Base-by-base conservation (phyloP, 2,329 filamentous ascomycete species). In the Alternaria viburni region DNA sequence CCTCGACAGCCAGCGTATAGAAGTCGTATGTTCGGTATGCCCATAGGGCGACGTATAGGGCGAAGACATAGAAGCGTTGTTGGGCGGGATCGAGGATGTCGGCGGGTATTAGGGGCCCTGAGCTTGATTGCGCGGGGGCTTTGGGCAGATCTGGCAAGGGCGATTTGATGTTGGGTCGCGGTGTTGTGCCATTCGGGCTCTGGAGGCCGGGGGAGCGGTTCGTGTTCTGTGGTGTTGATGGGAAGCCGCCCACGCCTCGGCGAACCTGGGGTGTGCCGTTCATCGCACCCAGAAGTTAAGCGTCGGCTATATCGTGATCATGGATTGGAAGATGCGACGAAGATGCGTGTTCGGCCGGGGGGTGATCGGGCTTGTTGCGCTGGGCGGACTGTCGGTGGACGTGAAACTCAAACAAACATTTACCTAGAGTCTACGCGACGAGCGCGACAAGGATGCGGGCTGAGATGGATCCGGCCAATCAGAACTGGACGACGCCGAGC, bases 21-120 rank as follows among this genome's bases (percentile, higher is more conserved):
- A 92, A 97, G 82, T 99, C 93, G 80, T 93, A 97, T 32, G 96
- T 81, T 74, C 93, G 90, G 90, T 93, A 98, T 64, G 89, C 89
- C 80, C 92, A 86, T 23, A 99, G 82, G 30, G 87, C 84, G 45
- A 90, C 79, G 79, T 97, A 98, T 68, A 97, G 81, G n/a, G 89
- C 90, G 67, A 91, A 87, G 51, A 93, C 90, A 78, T 97, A 97
- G 73, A 97, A 87, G 59, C 96, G 89, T 82, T 99, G 96, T 56
- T 92, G 92, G 7, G 96, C 95, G 49, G 93, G 93, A 83, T 98
- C 95, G 79, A 98, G 86, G 50, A 97, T 83, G 68, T 88, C 87
- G 67, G 93, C 84, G 12, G 96, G 91, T 74, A 99, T 94, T 59
- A 97, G 82, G 32, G 96, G 94, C 57, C 80, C 81, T 30, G 74